Evolutionary conservation across 257 asterid species (phyloP), one percentile per base, ranked within the genome.

Genomic region (Datura wrightii): DNA sequence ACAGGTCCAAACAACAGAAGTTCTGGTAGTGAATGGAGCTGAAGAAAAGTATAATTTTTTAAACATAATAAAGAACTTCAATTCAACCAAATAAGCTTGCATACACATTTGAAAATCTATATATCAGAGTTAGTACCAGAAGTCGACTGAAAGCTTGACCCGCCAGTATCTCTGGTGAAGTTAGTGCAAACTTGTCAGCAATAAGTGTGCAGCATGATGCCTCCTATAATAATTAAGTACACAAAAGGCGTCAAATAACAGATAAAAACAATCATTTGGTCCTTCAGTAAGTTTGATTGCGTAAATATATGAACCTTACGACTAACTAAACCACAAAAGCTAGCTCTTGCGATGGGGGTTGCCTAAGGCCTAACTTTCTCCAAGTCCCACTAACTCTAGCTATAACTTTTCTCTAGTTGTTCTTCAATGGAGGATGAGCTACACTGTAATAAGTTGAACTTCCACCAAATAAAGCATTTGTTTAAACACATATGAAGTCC

Each of bases 81-180:
- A 3, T 67, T 41, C 24, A 69, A 10, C 7, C 36, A 41, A 16
- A 41, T 41, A 69, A 41, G 1, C 82, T 78, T 60, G 84, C 46
- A 16, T 14, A 62, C 46, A 36, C 56, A 5, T 16, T 41, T 8
- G 60, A n/a, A 65, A 82, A 62, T 62, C 34, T 14, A 82, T 48
- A 19, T 72, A 31, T 74, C 44, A 10, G 18, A 50, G 42, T 59
- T 69, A 37, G 84, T 92, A 94, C 98, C 95, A 95, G 86, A 88
- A 95, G 93, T 87, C 97, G 91, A 87, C 97, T 90, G 83, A 95
- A 92, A 85, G 97, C 94, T 89, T 90, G 90, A 83, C 93, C 95
- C 10, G 91, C 91, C 90, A 95, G 89, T 91, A 91, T 90, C 90
- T 90, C 93, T 44, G 97, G 97, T 65, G 96, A 89, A 76, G 86